Percentiles rank a stretch among this genome's conserved stretches.
phyloP scores from a whole-genome alignment of 1,284 basidiomycete genomes.

The Heterobasidion irregulare region DNA sequence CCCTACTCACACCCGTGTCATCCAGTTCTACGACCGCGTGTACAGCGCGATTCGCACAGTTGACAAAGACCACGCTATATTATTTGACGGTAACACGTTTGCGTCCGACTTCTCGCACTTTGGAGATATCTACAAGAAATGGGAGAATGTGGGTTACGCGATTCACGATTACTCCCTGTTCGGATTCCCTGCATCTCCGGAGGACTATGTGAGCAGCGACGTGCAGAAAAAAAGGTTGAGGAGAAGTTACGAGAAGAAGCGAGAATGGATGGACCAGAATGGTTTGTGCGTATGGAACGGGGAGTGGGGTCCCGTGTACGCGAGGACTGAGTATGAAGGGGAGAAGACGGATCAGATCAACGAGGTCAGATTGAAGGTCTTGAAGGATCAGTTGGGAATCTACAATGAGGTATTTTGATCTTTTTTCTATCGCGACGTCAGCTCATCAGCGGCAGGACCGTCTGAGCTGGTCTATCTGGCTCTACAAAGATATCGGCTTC shows the following conservation, averaged over 20 bases:
- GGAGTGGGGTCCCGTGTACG: constrained; percentile 69
- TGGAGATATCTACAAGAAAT: constrained; percentile 43
- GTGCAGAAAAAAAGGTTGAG: constrained; percentile 44
- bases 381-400: constrained; percentile 67
- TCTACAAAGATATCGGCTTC: constrained; percentile 83
- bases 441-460: constrained; percentile 36
- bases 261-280: constrained; percentile 57
- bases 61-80: constrained; percentile 60
- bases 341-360: constrained; percentile 56
- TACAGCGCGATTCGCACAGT: constrained; percentile 56
- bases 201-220: constrained; percentile 42
- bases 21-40: constrained; percentile 56
- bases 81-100: constrained; percentile 68
- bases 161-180: constrained; percentile 71
- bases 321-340: constrained; percentile 48
- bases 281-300: constrained; percentile 71
- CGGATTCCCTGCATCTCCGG: constrained; percentile 58
- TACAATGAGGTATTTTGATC: constrained; percentile 48
- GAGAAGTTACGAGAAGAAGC: constrained; percentile 57
- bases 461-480: constrained; percentile 77
- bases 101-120: constrained; percentile 70
- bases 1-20: constrained; percentile 38
- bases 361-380: constrained; percentile 54
- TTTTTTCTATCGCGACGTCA: neutral
- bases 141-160: constrained; percentile 63